Conservation (phyloP, 805 yeast genomes). For the Brettanomyces sp. region DNA sequence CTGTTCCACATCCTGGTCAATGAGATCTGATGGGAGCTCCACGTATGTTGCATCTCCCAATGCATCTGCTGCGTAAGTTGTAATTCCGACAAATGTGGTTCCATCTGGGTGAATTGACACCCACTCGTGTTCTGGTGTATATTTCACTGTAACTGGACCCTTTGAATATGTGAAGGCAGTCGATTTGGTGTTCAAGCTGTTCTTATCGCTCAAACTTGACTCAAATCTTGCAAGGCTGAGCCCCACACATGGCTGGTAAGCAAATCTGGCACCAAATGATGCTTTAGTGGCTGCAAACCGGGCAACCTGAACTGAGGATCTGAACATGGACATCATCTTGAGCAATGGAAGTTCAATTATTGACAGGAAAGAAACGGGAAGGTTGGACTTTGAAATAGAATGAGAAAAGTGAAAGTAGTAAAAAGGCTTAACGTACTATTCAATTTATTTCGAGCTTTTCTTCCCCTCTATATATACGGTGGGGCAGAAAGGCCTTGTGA, state of each 20-base stretch:
- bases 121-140: conserved; percentile 94
- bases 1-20: conserved; percentile 32
- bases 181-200: conserved; percentile 24
- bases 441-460: too few relatives aligned
- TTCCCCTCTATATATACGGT: too few relatives aligned
- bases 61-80: conserved; percentile 91
- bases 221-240: conserved; percentile 8
- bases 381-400: too few relatives aligned
- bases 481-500: too few relatives aligned
- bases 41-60: conserved; percentile 94
- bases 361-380: not conserved
- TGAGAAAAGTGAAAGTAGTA: too few relatives aligned
- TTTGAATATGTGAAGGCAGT: conserved; percentile 22
- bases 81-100: conserved; percentile 79
- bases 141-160: conserved; percentile 46
- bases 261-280: not conserved
- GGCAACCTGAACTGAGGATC: not conserved
- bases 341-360: not conserved
- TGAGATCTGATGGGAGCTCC: conserved; percentile 58
- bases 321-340: not conserved
- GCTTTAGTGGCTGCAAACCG: not conserved
- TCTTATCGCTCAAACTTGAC: conserved; percentile 10
- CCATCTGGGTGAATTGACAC: conserved; percentile 77
- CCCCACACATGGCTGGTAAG: not conserved
- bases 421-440: too few relatives aligned